phyloP scores from a whole-genome alignment of 495 filamentous ascomycete genomes.

The Cercophora scortea region DNA sequence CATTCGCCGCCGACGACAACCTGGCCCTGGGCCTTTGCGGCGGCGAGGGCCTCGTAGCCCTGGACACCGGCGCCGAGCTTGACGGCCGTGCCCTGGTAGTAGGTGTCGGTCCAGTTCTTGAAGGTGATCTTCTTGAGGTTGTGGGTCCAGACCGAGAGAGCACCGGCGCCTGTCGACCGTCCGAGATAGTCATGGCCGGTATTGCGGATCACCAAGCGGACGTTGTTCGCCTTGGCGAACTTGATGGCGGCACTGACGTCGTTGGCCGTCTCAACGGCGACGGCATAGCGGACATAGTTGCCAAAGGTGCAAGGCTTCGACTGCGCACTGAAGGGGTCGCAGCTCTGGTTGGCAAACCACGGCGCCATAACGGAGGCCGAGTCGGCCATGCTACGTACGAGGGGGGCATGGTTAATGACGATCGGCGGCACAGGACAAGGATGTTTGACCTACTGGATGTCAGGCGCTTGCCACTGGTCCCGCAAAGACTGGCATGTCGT shows the following conservation, averaged over 20 bases:
- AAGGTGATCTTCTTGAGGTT: constrained; percentile 40
- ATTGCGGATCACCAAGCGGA: constrained; percentile 41
- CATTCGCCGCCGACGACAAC: constrained; percentile 47
- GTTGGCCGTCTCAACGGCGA: constrained; percentile 30
- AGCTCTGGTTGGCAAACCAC: constrained; percentile 38
- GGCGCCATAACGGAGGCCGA: constrained; percentile 37
- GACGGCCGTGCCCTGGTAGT: constrained; percentile 41
- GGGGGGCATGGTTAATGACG: neutral
- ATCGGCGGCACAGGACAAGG: neutral
- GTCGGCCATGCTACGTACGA: constrained; percentile 28
- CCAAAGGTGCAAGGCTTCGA: constrained; percentile 42
- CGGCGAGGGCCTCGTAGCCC: constrained; percentile 42
- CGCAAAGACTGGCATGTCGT: constrained; percentile 13
- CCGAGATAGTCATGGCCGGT: constrained; percentile 41
- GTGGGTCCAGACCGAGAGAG: constrained; percentile 45
- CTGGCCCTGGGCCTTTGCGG: constrained; percentile 35
- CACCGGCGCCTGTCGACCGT: constrained; percentile 45
- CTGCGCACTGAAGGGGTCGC: constrained; percentile 21
- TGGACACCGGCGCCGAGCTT: constrained; percentile 54
- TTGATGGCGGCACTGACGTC: constrained; percentile 37
- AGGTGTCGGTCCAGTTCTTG: constrained; percentile 27
- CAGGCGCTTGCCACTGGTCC: constrained; percentile 20
- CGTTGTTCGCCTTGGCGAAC: constrained; percentile 38
- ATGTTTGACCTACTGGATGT: constrained; percentile 21
- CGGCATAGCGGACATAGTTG: constrained; percentile 49